Percentiles rank a stretch among this genome's conserved stretches.
Evolutionary conservation across 2,329 filamentous ascomycete genomes (phyloP).

Genomic region (Boeremia exigua): DNA sequence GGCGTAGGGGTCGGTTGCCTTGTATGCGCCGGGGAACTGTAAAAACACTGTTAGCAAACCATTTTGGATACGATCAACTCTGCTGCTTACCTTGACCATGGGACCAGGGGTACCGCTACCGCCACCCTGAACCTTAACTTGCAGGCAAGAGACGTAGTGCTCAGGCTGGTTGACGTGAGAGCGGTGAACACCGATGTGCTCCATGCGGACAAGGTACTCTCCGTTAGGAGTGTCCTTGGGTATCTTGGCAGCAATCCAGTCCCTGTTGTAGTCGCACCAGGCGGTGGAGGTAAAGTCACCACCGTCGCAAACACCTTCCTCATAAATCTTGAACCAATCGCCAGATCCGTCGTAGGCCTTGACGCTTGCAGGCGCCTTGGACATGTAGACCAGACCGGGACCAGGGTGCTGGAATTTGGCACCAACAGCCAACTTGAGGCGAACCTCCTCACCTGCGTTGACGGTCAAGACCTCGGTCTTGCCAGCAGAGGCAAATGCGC

Average conservation of each 20-base stretch:
- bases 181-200: conserved; percentile 50
- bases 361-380: conserved; percentile 31
- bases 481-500: conserved; percentile 22
- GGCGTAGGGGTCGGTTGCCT: conserved; percentile 29
- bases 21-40: conserved; percentile 47
- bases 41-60: too few relatives aligned
- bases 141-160: conserved; percentile 53
- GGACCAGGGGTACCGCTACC: conserved; percentile 44
- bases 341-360: conserved; percentile 31
- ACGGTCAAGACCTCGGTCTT: conserved; percentile 19
- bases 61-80: too few relatives aligned
- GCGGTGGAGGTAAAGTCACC: conserved; percentile 25
- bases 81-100: conserved; percentile 31
- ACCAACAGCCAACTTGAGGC: conserved; percentile 28
- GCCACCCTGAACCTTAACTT: conserved; percentile 50
- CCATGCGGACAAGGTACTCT: conserved; percentile 53
- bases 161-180: conserved; percentile 44
- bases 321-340: conserved; percentile 42
- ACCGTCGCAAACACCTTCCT: conserved; percentile 29
- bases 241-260: conserved; percentile 41
- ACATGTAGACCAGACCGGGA: conserved; percentile 36
- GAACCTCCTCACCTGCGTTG: conserved; percentile 30
- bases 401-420: conserved; percentile 34
- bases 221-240: conserved; percentile 49
- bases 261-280: conserved; percentile 34